A percentile compares a stretch with the other conserved stretches of the same genome.
These are phyloP conservation scores for Neurospora cerealis DNA, from an alignment of 495 filamentous ascomycete species.

Conservation along the genomic window DNA sequence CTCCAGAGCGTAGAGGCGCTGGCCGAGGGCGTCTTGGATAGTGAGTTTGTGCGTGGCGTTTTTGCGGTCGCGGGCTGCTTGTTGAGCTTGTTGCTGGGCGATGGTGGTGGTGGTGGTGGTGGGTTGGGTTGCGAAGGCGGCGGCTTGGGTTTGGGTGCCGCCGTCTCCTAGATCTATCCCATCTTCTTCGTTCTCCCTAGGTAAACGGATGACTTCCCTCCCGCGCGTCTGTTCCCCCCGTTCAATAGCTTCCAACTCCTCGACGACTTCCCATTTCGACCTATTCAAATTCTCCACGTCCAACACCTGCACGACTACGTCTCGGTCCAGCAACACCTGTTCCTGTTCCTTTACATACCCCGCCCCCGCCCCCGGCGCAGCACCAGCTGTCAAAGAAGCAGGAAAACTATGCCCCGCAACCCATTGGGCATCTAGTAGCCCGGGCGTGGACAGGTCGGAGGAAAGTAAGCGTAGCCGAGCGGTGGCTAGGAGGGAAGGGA, in stretches of 20 bases:
- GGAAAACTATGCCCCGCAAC: constrained; percentile 48
- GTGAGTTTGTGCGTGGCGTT: constrained; percentile 69
- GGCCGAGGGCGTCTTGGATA: constrained; percentile 69
- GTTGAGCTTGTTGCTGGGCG: too few relatives aligned
- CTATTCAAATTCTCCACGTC: constrained; percentile 69
- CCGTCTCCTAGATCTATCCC: constrained; percentile 2
- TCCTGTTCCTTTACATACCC: constrained; percentile 40
- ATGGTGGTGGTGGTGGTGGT: too few relatives aligned
- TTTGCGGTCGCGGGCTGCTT: not conserved
- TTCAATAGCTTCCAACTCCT: constrained; percentile 72
- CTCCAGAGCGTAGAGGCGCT: constrained; percentile 63
- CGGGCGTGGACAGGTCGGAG: constrained; percentile 59
- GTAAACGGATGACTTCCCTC: constrained; percentile 68
- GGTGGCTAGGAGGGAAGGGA: constrained; percentile 65
- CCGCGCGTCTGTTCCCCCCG: constrained; percentile 76
- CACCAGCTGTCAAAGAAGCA: not conserved
- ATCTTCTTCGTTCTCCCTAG: constrained; percentile 13
- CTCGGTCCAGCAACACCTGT: constrained; percentile 32
- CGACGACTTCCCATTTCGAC: constrained; percentile 67
- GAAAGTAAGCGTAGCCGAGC: constrained; percentile 72
- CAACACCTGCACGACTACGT: constrained; percentile 70
- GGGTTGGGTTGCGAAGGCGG: not conserved
- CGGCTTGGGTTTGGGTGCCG: not conserved
- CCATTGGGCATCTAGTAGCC: constrained; percentile 32
- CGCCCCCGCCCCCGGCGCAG: too few relatives aligned